These are phyloP conservation scores for Penicillium sp. DNA, from an alignment of 2,329 filamentous ascomycete genomes.

Conservation along the genomic window DNA sequence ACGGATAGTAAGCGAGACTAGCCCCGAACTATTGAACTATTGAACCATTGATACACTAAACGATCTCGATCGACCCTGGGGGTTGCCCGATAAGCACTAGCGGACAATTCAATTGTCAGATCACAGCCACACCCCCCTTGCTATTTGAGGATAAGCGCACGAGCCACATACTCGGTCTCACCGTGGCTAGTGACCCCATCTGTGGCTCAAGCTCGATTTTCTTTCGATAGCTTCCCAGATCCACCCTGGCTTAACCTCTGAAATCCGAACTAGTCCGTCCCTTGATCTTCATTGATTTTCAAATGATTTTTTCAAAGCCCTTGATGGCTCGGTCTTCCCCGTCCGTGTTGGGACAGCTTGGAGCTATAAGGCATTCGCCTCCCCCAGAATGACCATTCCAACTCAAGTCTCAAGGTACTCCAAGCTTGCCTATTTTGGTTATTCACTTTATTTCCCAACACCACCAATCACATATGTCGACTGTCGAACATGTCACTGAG, in stretches of 20 bases:
- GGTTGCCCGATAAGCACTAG: not conserved
- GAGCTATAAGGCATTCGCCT: constrained; percentile 20
- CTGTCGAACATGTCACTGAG: constrained; percentile 30
- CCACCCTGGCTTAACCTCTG: constrained; percentile 13
- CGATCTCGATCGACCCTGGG: constrained; percentile 2
- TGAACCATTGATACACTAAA: constrained; percentile 7
- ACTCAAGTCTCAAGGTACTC: constrained; percentile 2
- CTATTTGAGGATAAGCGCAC: constrained; percentile 15
- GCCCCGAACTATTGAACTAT: constrained; percentile 4
- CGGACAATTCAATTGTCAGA: not conserved
- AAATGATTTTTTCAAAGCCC: constrained; percentile 22
- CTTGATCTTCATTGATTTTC: constrained; percentile 24
- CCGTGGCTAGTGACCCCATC: constrained; percentile 16
- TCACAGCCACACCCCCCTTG: constrained; percentile 18
- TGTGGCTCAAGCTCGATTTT: constrained; percentile 14
- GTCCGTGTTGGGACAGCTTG: not conserved
- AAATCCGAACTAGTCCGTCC: constrained; percentile 27
- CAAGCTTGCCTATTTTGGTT: constrained; percentile 4
- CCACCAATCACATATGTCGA: constrained; percentile 22
- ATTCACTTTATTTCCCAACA: not conserved
- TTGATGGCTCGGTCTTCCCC: constrained; percentile 21
- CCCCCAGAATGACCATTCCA: constrained; percentile 9
- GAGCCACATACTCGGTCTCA: constrained; percentile 22
- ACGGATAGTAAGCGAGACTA: constrained; percentile 6
- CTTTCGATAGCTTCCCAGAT: constrained; percentile 21